Conservation (phyloP, 2,329 filamentous ascomycete genomes). For the Sclerotinia glacialis region DNA sequence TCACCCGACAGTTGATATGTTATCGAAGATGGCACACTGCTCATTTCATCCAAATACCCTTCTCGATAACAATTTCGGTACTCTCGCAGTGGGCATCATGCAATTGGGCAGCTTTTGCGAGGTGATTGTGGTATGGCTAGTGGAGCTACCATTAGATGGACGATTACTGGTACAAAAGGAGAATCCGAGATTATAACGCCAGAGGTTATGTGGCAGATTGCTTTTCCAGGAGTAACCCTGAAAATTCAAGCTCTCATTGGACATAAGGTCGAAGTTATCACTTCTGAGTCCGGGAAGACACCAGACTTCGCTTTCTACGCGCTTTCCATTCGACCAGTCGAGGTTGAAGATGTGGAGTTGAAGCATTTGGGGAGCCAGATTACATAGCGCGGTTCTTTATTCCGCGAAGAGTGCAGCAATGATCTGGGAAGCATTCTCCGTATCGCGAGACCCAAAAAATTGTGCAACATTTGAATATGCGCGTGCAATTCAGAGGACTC, state of each 20-base stretch:
- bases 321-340: background rate
- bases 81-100: conserved; percentile 37
- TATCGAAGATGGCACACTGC: conserved; percentile 26
- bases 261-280: background rate
- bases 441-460: background rate
- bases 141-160: background rate
- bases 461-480: conserved; percentile 10
- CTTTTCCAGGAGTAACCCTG: background rate
- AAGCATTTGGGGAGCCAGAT: background rate
- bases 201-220: conserved; percentile 5
- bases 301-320: background rate
- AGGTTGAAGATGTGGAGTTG: background rate
- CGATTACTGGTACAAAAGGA: conserved; percentile 3
- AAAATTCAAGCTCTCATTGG: background rate
- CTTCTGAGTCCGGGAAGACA: background rate
- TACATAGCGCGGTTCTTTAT: background rate
- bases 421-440: conserved; percentile 4
- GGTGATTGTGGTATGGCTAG: background rate
- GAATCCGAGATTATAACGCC: background rate
- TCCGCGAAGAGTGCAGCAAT: background rate
- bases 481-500: background rate
- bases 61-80: conserved; percentile 41
- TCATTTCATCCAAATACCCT: conserved; percentile 35
- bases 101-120: conserved; percentile 34
- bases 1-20: conserved; percentile 28